Evolutionary conservation across 805 yeast genomes (phyloP).

Genomic region (Hanseniaspora valbyensis): DNA sequence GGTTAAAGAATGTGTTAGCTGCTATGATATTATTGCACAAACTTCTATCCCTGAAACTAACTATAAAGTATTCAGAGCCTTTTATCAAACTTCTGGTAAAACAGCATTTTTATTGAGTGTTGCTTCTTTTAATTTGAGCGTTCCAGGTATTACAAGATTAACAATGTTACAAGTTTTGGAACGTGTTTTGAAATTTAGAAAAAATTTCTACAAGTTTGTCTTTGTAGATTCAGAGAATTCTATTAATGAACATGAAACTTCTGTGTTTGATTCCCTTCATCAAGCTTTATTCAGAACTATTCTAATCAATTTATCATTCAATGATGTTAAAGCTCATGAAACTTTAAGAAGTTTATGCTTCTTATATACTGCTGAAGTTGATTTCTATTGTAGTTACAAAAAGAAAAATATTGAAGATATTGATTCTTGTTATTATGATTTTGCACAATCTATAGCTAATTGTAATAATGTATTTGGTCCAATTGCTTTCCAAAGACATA

Average conservation of each 20-base stretch:
- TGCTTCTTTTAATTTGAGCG: slow-evolving; percentile 26
- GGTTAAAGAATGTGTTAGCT: slow-evolving; percentile 26
- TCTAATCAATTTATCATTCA: slow-evolving; percentile 41
- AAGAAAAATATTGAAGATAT: slow-evolving; percentile 19
- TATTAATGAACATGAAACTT: too few species aligned
- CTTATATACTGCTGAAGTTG: slow-evolving; percentile 23
- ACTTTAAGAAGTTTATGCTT: slow-evolving; percentile 36
- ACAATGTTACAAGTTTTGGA: slow-evolving; percentile 29
- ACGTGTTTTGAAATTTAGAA: slow-evolving; percentile 29
- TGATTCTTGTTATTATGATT: slow-evolving; percentile 28
- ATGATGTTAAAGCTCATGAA: slow-evolving; percentile 40
- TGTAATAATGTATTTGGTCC: slow-evolving; percentile 54
- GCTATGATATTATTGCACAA: slow-evolving; percentile 30
- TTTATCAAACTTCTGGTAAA: slow-evolving; percentile 29
- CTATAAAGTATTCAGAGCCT: slow-evolving; percentile 24
- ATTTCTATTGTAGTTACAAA: slow-evolving; percentile 24
- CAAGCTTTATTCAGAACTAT: slow-evolving; percentile 41
- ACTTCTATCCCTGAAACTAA: slow-evolving; percentile 26
- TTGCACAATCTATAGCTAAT: slow-evolving; percentile 37
- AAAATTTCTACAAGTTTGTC: slow-evolving; percentile 25
- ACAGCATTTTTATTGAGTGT: slow-evolving; percentile 32
- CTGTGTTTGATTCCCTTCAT: slow-evolving; percentile 29
- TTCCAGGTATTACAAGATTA: slow-evolving; percentile 28
- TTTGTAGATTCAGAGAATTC: slow-evolving; percentile 21
- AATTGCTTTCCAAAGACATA: slow-evolving; percentile 60